Percentiles rank a stretch among this genome's conserved stretches.
phyloP scores from a whole-genome alignment of 2,329 filamentous ascomycete species.

The Monilinia polystroma region DNA sequence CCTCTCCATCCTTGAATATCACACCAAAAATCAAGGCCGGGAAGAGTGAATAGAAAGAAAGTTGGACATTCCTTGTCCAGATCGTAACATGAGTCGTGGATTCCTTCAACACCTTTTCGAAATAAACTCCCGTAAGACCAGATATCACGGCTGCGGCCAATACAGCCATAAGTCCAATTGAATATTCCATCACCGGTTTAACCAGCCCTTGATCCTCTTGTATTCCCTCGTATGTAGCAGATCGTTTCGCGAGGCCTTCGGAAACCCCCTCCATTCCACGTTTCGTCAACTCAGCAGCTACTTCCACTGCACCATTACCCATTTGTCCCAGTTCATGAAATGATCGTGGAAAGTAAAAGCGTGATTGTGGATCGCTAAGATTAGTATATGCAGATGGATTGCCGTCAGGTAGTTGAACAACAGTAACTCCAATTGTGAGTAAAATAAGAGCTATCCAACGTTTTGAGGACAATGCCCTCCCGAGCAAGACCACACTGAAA shows the following conservation, averaged over 20 bases:
- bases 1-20: slow-evolving; percentile 79
- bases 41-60: slow-evolving; percentile 92
- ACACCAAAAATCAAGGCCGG: slow-evolving; percentile 85
- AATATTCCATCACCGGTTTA: slow-evolving; percentile 66
- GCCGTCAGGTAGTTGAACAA: slow-evolving; percentile 75
- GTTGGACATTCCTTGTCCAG: slow-evolving; percentile 92
- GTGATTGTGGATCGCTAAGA: slow-evolving; percentile 57
- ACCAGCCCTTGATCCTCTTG: slow-evolving; percentile 57
- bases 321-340: slow-evolving; percentile 72
- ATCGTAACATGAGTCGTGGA: slow-evolving; percentile 72
- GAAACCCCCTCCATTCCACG: slow-evolving; percentile 49
- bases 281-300: slow-evolving; percentile 52
- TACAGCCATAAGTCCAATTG: slow-evolving; percentile 75
- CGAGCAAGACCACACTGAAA: slow-evolving; percentile 78
- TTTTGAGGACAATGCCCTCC: slow-evolving; percentile 64
- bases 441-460: slow-evolving; percentile 81
- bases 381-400: slow-evolving; percentile 57
- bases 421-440: slow-evolving; percentile 76
- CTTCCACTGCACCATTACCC: slow-evolving; percentile 51
- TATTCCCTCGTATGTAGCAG: slow-evolving; percentile 89
- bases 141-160: slow-evolving; percentile 76
- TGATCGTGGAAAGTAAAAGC: slow-evolving; percentile 71
- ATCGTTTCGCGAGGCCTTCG: slow-evolving; percentile 59
- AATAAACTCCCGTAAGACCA: slow-evolving; percentile 81
- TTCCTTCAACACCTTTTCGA: slow-evolving; percentile 90